phyloP scores from a whole-genome alignment of 768 basidiomycete genomes.

The Phlebiopsis gigantea region DNA sequence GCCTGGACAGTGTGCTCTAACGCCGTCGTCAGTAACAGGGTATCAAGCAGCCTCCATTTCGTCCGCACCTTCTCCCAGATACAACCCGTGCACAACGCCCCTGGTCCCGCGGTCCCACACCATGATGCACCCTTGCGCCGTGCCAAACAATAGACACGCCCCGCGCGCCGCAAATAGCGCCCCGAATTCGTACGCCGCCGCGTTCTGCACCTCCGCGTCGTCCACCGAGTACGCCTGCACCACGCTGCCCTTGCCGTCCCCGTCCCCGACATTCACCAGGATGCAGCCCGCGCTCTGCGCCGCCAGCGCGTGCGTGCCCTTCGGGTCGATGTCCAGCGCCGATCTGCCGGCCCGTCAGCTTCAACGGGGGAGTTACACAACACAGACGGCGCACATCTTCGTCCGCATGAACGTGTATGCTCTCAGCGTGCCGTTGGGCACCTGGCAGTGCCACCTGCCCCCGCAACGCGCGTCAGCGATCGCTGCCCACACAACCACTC shows the following conservation, averaged over 20 bases:
- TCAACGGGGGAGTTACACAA: not conserved
- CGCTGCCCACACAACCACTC: not conserved
- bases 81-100: constrained; percentile 50
- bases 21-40: not conserved
- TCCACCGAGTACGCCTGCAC: constrained; percentile 47
- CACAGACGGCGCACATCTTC: constrained; percentile 40
- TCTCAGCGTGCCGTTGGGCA: constrained; percentile 61
- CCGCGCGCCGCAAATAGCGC: constrained; percentile 51
- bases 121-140: constrained; percentile 46
- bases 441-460: constrained; percentile 62
- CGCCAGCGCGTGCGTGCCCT: constrained; percentile 47
- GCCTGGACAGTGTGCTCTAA: constrained; percentile 29
- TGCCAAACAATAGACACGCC: constrained; percentile 53
- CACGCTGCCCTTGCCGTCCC: constrained; percentile 46
- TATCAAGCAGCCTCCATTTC: too few relatives aligned
- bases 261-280: constrained; percentile 45
- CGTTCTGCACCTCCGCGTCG: constrained; percentile 24
- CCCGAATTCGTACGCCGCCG: constrained; percentile 31
- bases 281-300: constrained; percentile 45
- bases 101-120: constrained; percentile 59
- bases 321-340: constrained; percentile 47
- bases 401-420: constrained; percentile 55
- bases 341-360: constrained; percentile 29
- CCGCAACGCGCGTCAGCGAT: not conserved
- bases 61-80: constrained; percentile 54